Evolutionary conservation across 148 eudicot genomes (phyloP).

Genomic region (Euryodendron excelsum): DNA sequence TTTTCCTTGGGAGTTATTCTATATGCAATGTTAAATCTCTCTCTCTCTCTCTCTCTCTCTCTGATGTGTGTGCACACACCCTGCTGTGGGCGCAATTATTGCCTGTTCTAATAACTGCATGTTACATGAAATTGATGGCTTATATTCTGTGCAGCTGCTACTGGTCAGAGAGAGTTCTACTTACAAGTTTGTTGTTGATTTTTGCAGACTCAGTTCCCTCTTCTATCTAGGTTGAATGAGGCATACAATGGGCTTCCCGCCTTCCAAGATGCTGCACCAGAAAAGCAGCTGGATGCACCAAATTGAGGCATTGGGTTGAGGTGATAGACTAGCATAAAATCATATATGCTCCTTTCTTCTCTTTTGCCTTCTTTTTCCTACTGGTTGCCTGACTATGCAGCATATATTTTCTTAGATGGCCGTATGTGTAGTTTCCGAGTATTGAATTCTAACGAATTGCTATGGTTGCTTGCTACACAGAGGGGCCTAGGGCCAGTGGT

Average conservation of each 20-base stretch:
- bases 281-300: slow-evolving; percentile 62
- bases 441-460: not conserved
- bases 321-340: not conserved
- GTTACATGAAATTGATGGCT: not conserved
- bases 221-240: slow-evolving; percentile 53
- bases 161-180: not conserved
- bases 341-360: not conserved
- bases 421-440: no score
- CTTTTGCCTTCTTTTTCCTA: not conserved
- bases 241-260: slow-evolving; percentile 62
- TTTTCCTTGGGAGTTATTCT: not conserved
- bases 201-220: slow-evolving; percentile 66
- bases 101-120: not conserved
- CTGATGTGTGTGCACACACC: not conserved
- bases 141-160: not conserved
- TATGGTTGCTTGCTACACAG: not conserved
- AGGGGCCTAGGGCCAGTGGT: not conserved
- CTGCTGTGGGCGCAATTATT: not conserved
- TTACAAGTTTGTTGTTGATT: slow-evolving; percentile 1
- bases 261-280: slow-evolving; percentile 67
- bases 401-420: not conserved
- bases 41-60: not conserved
- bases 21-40: not conserved
- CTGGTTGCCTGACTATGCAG: not conserved
- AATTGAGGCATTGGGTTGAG: slow-evolving; percentile 1